Evolutionary conservation across 805 yeast genomes (phyloP).

Genomic region (Maudiozyma serrabonitensis): DNA sequence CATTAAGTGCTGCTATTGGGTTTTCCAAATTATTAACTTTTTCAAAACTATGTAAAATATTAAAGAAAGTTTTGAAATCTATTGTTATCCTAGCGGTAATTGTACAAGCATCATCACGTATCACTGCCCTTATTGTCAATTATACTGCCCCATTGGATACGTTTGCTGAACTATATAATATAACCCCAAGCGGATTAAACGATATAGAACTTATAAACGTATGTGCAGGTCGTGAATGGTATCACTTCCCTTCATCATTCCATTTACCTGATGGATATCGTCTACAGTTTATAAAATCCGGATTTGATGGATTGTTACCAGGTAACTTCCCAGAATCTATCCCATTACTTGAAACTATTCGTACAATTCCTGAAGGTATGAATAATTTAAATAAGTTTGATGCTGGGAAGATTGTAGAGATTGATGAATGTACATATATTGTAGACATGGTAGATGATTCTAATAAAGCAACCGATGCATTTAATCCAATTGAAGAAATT

Average conservation of each 20-base stretch:
- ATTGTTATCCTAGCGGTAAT: slow-evolving; percentile 9
- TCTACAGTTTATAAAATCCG: slow-evolving; percentile 59
- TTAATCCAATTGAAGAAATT: slow-evolving; percentile 15
- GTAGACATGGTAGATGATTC: slow-evolving; percentile 52
- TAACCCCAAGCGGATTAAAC: slow-evolving; percentile 9
- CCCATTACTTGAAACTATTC: slow-evolving; percentile 30
- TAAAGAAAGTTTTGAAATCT: slow-evolving; percentile 11
- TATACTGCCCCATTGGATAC: slow-evolving; percentile 67
- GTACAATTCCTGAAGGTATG: slow-evolving; percentile 52
- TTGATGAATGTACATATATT: slow-evolving; percentile 54
- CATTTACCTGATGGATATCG: slow-evolving; percentile 59
- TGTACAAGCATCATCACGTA: slow-evolving; percentile 39
- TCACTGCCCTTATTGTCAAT: slow-evolving; percentile 49
- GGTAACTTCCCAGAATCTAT: slow-evolving; percentile 61
- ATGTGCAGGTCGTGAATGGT: slow-evolving; percentile 95
- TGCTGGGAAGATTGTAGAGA: slow-evolving; percentile 40
- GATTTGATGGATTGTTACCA: slow-evolving; percentile 81
- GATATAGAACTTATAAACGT: slow-evolving; percentile 35
- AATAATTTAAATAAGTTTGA: slow-evolving; percentile 68
- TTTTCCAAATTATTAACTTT: slow-evolving; percentile 16
- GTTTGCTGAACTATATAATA: slow-evolving; percentile 30
- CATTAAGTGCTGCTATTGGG: slow-evolving; percentile 51
- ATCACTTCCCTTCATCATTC: slow-evolving; percentile 81
- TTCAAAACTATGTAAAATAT: slow-evolving; percentile 5
- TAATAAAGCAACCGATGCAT: slow-evolving; percentile 37